Conservation (phyloP, 1,284 basidiomycete species). For the Anthracocystis panici-leucophaei region DNA sequence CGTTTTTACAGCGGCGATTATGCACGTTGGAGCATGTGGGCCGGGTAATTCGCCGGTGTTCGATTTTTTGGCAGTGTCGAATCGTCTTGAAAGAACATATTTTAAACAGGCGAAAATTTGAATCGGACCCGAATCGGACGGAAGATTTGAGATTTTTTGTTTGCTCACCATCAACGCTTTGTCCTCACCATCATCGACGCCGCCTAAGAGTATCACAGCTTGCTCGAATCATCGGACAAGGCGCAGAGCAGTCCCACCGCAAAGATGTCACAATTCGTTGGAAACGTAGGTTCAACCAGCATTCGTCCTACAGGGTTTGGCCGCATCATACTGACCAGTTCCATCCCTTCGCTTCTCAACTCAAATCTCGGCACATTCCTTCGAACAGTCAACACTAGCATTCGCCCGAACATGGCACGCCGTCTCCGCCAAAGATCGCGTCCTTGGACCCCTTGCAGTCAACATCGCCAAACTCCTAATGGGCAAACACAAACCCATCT, state of each 20-base stretch:
- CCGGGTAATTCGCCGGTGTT: constrained; percentile 9
- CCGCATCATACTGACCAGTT: constrained; percentile 5
- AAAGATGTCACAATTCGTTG: constrained; percentile 52
- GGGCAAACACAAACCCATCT: constrained; percentile 99
- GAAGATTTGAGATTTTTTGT: constrained; percentile 37
- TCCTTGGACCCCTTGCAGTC: constrained; percentile 91
- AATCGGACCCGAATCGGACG: constrained; percentile 32
- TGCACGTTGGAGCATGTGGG: not conserved
- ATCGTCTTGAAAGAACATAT: not conserved
- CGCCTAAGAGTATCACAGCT: not conserved
- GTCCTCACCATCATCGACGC: constrained; percentile 15
- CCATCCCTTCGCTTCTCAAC: not conserved
- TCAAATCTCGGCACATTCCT: not conserved
- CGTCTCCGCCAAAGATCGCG: constrained; percentile 87
- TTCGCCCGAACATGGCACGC: constrained; percentile 96
- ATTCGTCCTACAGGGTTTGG: not conserved
- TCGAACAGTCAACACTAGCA: constrained; percentile 84
- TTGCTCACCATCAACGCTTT: constrained; percentile 5
- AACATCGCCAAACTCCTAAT: constrained; percentile 94
- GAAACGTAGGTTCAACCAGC: constrained; percentile 41
- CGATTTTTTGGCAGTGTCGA: constrained; percentile 14
- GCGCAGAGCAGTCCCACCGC: not conserved
- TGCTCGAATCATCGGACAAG: not conserved
- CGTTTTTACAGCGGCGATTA: constrained; percentile 1
- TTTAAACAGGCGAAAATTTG: not conserved